Conservation (phyloP, 2,329 filamentous ascomycete species). For the Sporothrix sp. region DNA sequence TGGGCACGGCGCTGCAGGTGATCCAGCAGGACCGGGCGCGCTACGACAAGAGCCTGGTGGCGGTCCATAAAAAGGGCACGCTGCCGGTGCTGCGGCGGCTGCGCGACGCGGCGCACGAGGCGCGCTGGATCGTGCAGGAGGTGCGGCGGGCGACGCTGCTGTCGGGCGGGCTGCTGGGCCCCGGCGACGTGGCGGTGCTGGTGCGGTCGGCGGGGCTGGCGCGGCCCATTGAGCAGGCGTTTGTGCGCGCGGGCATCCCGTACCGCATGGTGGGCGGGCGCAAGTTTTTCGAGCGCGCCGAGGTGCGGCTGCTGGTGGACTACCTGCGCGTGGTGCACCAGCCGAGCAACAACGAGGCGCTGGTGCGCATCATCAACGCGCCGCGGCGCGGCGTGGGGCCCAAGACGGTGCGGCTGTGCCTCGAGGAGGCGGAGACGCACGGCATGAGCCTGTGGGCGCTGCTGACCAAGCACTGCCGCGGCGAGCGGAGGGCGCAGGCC, state of each 20-base stretch:
- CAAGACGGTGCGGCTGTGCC: slow-evolving; percentile 59
- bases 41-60: slow-evolving; percentile 68
- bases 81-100: slow-evolving; percentile 72
- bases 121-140: slow-evolving; percentile 80
- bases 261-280: slow-evolving; percentile 89
- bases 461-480: slow-evolving; percentile 47
- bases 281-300: slow-evolving; percentile 83
- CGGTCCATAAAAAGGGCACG: slow-evolving; percentile 72
- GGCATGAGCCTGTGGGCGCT: slow-evolving; percentile 66
- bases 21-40: slow-evolving; percentile 82
- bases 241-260: slow-evolving; percentile 71
- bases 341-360: slow-evolving; percentile 76
- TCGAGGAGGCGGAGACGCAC: slow-evolving; percentile 65
- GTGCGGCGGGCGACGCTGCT: slow-evolving; percentile 61
- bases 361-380: slow-evolving; percentile 75
- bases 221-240: slow-evolving; percentile 70
- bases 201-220: slow-evolving; percentile 79
- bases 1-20: slow-evolving; percentile 68
- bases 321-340: slow-evolving; percentile 81
- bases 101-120: slow-evolving; percentile 60
- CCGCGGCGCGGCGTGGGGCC: slow-evolving; percentile 76
- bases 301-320: slow-evolving; percentile 79
- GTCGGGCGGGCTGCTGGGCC: slow-evolving; percentile 61
- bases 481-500: slow-evolving; percentile 37
- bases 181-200: slow-evolving; percentile 75